phyloP scores from a whole-genome alignment of 305 asterid species.

The Coffea humblotiana region DNA sequence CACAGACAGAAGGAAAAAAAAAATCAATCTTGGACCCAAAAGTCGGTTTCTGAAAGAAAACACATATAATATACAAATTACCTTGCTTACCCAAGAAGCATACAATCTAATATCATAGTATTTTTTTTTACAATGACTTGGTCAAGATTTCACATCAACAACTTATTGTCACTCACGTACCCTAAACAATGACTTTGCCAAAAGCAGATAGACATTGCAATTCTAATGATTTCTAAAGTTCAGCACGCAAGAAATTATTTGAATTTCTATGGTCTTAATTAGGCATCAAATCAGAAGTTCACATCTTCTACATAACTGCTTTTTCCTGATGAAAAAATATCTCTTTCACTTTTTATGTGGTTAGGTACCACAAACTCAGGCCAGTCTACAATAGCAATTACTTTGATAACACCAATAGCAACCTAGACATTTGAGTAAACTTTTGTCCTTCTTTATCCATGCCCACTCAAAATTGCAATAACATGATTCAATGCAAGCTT shows the following conservation, averaged over 20 bases:
- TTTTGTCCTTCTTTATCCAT: background rate
- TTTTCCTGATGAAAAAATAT: background rate
- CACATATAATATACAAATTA: background rate
- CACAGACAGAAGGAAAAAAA: background rate
- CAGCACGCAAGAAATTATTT: background rate
- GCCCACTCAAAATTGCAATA: background rate
- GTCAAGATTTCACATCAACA: background rate
- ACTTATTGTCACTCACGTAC: background rate
- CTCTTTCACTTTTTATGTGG: no score
- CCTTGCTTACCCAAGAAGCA: background rate
- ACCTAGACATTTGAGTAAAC: background rate
- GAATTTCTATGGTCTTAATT: background rate
- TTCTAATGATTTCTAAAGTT: conserved; percentile 2
- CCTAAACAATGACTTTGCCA: background rate
- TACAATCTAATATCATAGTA: background rate
- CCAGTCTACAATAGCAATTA: background rate
- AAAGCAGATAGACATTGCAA: background rate
- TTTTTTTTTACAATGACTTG: background rate
- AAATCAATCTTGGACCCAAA: background rate
- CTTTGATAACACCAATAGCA: background rate
- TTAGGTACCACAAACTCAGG: background rate
- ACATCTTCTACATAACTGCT: background rate
- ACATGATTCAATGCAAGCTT: background rate
- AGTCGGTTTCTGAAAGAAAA: background rate
- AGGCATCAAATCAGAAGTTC: conserved; percentile 1